Conservation (phyloP, 2,329 filamentous ascomycete genomes). For the Lomentospora prolificans region DNA sequence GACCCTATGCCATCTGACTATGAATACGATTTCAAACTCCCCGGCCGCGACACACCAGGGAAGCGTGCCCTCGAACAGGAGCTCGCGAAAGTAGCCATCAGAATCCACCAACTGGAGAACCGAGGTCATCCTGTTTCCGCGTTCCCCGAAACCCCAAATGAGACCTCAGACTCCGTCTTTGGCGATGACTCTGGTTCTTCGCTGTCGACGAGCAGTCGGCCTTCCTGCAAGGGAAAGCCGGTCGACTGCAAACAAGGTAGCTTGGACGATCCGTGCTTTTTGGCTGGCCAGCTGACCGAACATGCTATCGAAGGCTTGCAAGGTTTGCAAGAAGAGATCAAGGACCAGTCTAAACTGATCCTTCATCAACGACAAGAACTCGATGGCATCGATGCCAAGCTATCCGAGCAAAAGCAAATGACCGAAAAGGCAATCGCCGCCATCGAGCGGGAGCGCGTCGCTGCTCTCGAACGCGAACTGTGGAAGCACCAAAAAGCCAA, state of each 20-base stretch:
- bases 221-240: conserved; percentile 32
- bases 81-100: conserved; percentile 64
- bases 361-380: conserved; percentile 80
- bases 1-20: conserved; percentile 29
- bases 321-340: conserved; percentile 80
- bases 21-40: conserved; percentile 54
- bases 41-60: conserved; percentile 63
- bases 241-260: conserved; percentile 30
- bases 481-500: conserved; percentile 98
- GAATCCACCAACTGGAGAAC: conserved; percentile 75
- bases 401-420: conserved; percentile 75
- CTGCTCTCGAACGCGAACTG: conserved; percentile 81
- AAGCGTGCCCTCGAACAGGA: conserved; percentile 77
- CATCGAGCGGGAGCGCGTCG: conserved; percentile 80
- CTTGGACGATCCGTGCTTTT: conserved; percentile 25
- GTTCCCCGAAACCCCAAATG: conserved; percentile 75
- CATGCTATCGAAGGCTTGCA: conserved; percentile 77
- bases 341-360: conserved; percentile 87
- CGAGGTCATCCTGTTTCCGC: conserved; percentile 54
- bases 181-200: conserved; percentile 43
- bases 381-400: conserved; percentile 72
- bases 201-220: conserved; percentile 26
- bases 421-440: conserved; percentile 74
- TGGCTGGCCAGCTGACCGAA: conserved; percentile 53
- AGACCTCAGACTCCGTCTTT: conserved; percentile 57